Evolutionary conservation across 2,329 filamentous ascomycete genomes (phyloP).

Genomic region (Lojkania enalia): DNA sequence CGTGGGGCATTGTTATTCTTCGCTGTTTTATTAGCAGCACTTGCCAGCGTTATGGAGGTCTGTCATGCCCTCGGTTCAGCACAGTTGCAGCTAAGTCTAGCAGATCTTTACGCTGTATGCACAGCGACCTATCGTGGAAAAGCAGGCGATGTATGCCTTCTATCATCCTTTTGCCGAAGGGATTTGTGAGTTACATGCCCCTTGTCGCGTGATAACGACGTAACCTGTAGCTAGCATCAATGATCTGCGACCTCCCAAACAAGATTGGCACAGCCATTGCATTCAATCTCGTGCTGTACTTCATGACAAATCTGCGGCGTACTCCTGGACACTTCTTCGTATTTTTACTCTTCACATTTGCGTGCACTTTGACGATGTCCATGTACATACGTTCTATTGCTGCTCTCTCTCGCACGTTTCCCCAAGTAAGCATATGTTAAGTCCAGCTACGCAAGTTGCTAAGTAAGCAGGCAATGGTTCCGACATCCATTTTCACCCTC

Average conservation of each 20-base stretch:
- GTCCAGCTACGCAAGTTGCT: background rate
- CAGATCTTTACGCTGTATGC: constrained; percentile 76
- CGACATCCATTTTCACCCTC: constrained; percentile 52
- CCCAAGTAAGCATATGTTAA: constrained; percentile 1
- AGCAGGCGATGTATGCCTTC: constrained; percentile 79
- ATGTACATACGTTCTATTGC: constrained; percentile 45
- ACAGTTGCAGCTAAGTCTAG: background rate
- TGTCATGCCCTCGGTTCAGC: constrained; percentile 21
- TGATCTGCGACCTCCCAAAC: constrained; percentile 51
- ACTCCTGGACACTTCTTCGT: constrained; percentile 47
- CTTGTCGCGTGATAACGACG: too few species aligned
- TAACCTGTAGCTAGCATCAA: too few species aligned
- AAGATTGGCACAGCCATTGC: constrained; percentile 46
- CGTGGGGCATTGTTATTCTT: constrained; percentile 77
- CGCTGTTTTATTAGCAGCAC: constrained; percentile 78
- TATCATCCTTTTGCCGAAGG: constrained; percentile 86
- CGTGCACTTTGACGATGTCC: constrained; percentile 39
- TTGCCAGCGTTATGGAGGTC: constrained; percentile 71
- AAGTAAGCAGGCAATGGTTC: constrained; percentile 53
- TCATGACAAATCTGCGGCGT: constrained; percentile 49
- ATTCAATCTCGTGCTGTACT: constrained; percentile 49
- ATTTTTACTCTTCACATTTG: constrained; percentile 45
- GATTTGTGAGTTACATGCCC: too few species aligned
- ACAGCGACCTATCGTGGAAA: constrained; percentile 86
- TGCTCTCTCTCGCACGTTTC: constrained; percentile 66